A percentile compares a stretch with the other conserved stretches of the same genome.
phyloP scores from a whole-genome alignment of 2,329 filamentous ascomycete species.

The Phaeoacremonium minimum region DNA sequence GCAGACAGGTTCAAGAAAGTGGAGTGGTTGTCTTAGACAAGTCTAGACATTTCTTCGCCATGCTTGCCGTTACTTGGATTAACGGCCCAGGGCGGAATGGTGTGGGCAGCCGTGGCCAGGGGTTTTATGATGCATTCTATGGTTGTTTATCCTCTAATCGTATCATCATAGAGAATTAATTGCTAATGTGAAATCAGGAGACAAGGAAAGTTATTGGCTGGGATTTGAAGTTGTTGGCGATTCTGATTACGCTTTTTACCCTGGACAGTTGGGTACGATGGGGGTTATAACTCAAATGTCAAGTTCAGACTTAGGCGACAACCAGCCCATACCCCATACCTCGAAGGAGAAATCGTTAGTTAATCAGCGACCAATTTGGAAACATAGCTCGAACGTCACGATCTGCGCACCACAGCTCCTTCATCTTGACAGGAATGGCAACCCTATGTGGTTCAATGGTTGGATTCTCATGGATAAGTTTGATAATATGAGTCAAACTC shows the following conservation, averaged over 20 bases:
- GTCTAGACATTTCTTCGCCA: slow-evolving; percentile 36
- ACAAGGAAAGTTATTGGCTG: slow-evolving; percentile 46
- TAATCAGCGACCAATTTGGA: slow-evolving; percentile 1
- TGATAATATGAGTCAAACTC: too few relatives aligned
- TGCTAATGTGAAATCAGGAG: slow-evolving; percentile 22
- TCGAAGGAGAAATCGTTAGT: slow-evolving; percentile 2
- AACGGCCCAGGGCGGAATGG: slow-evolving; percentile 39
- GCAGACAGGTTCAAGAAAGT: slow-evolving; percentile 35
- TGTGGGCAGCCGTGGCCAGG: slow-evolving; percentile 24
- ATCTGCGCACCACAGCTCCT: slow-evolving; percentile 40
- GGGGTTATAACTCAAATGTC: slow-evolving; percentile 21
- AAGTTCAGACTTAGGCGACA: slow-evolving; percentile 6
- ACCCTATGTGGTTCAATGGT: slow-evolving; percentile 42
- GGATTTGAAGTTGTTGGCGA: slow-evolving; percentile 40
- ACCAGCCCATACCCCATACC: slow-evolving; percentile 1
- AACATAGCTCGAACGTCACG: slow-evolving; percentile 18
- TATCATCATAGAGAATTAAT: too few relatives aligned
- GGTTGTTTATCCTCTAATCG: slow-evolving; percentile 19
- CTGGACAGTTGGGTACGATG: slow-evolving; percentile 29
- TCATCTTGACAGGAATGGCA: slow-evolving; percentile 32
- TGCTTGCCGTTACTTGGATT: slow-evolving; percentile 32
- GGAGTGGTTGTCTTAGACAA: slow-evolving; percentile 42
- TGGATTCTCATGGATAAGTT: slow-evolving; percentile 38
- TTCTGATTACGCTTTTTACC: slow-evolving; percentile 35
- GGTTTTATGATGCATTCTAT: slow-evolving; percentile 42